A percentile compares a stretch with the other conserved stretches of the same genome.
These are phyloP conservation scores for Aspergillus cavernicola DNA, from an alignment of 495 filamentous ascomycete species.

Conservation along the genomic window DNA sequence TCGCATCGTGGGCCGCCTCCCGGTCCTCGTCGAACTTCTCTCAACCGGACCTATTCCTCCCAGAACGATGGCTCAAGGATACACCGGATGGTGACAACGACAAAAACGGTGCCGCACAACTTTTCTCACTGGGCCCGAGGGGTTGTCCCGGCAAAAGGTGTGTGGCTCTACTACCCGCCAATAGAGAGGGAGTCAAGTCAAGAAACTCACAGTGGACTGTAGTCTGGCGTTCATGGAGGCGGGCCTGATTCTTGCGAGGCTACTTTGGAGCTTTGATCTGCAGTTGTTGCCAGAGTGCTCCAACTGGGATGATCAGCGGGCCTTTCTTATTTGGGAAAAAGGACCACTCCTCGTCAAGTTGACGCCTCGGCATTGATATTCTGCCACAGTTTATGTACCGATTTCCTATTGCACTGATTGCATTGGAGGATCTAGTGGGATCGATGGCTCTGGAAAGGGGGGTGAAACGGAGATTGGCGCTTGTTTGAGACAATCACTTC, in stretches of 20 bases:
- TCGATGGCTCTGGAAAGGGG: too few species aligned
- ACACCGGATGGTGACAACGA: background rate
- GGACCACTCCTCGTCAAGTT: constrained; percentile 31
- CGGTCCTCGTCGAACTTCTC: background rate
- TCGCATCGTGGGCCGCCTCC: background rate
- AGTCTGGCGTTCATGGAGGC: constrained; percentile 46
- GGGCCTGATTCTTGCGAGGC: constrained; percentile 33
- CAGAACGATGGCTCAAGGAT: background rate
- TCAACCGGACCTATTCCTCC: background rate
- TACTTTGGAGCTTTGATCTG: constrained; percentile 46
- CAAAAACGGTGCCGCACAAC: background rate
- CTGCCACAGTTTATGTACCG: too few species aligned
- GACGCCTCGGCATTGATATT: too few species aligned
- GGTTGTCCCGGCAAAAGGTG: background rate
- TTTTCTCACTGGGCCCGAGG: background rate
- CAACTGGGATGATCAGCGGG: constrained; percentile 35
- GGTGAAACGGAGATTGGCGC: too few species aligned
- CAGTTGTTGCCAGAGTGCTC: constrained; percentile 16
- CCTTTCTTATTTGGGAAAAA: constrained; percentile 41
- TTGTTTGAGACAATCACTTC: too few species aligned
- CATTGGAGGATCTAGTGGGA: too few species aligned
- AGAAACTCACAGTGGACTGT: too few species aligned
- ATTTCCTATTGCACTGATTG: too few species aligned
- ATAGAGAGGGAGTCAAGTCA: too few species aligned
- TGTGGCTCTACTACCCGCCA: too few species aligned